Conservation (phyloP, 1,284 basidiomycete genomes). For the Cryptococcus hybrid region DNA sequence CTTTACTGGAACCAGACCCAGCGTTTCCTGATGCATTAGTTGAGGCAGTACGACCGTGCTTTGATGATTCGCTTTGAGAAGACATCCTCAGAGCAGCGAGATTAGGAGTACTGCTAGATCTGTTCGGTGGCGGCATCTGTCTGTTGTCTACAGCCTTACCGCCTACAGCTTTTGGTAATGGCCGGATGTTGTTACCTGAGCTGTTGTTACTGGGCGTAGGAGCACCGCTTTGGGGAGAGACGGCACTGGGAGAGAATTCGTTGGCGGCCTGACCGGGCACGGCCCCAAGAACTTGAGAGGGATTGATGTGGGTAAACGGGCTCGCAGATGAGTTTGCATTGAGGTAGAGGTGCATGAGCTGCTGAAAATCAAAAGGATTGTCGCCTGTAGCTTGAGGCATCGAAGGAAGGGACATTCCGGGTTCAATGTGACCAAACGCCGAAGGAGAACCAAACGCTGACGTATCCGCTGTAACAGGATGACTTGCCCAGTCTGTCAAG, state of each 20-base stretch:
- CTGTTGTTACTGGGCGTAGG: conserved; percentile 9
- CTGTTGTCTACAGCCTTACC: conserved; percentile 25
- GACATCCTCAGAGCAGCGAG: conserved; percentile 32
- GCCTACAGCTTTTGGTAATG: conserved; percentile 33
- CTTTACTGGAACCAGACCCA: neutral
- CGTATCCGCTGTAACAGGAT: conserved; percentile 19
- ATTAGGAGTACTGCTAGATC: conserved; percentile 48
- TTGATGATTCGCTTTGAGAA: neutral
- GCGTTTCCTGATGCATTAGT: conserved; percentile 1
- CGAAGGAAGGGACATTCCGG: conserved; percentile 8
- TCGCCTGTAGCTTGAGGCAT: conserved; percentile 21
- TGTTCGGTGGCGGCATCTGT: conserved; percentile 22
- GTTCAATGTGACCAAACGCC: conserved; percentile 13
- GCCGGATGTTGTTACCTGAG: conserved; percentile 20
- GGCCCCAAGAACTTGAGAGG: conserved; percentile 69
- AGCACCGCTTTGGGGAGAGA: conserved; percentile 22
- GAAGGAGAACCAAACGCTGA: conserved; percentile 31
- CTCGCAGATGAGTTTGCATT: conserved; percentile 38
- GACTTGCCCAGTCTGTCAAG: conserved; percentile 22
- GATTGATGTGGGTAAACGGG: conserved; percentile 81
- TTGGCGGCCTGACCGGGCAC: conserved; percentile 4
- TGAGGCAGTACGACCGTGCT: conserved; percentile 15
- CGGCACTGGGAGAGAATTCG: conserved; percentile 18
- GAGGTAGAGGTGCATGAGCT: conserved; percentile 51
- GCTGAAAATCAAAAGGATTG: conserved; percentile 48